Base-by-base conservation (phyloP, 177 flowering plant genomes). In the Vitis hybrid region DNA sequence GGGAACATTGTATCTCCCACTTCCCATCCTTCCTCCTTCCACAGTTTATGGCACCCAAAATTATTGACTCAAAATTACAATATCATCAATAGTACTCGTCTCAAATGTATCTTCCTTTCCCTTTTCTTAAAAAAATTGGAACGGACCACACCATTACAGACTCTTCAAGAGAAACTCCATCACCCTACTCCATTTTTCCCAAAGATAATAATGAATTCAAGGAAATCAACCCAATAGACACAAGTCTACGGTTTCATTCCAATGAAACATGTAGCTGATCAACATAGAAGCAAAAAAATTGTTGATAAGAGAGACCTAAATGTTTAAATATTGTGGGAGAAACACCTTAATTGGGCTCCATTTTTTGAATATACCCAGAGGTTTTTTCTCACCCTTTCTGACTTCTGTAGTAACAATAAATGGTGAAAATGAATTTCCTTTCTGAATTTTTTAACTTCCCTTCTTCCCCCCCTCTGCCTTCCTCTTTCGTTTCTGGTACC, bases 391-490 rank as follows among this genome's bases (percentile, higher is more conserved):
- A 49, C 27, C 59, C 57, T 66, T 49, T 65, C 76, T 69, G 75
- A 65, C 70, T 65, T 78, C 70, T 77, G 73, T 30, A 76, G 76
- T 80, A 82, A 82, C 48, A 75, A 79, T 57, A 65, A 82, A 78
- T 75, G 73, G 60, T 71, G 74, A 78, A 77, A 82, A 78, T 65
- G 74, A 84, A 74, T 76, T 65, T 40, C 7, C 67, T 51, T 62
- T 35, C 6, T 17, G 11, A 15, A 12, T 50, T 46, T 35, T 35
- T 35, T 40, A 56, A 18, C 9, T 59, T 57, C 60, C 66, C 61
- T 71, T 54, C 68, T 27, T 65, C 30, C 19, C 57, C 50, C 13
- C 21, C 51, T 46, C 5, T 60, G 27, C 60, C 74, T 60, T 65
- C 76, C 56, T 64, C 68, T 24, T 24, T 24, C 27, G 69, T 71